phyloP scores from a whole-genome alignment of 2,329 filamentous ascomycete genomes.

The Zopfia rhizophila region DNA sequence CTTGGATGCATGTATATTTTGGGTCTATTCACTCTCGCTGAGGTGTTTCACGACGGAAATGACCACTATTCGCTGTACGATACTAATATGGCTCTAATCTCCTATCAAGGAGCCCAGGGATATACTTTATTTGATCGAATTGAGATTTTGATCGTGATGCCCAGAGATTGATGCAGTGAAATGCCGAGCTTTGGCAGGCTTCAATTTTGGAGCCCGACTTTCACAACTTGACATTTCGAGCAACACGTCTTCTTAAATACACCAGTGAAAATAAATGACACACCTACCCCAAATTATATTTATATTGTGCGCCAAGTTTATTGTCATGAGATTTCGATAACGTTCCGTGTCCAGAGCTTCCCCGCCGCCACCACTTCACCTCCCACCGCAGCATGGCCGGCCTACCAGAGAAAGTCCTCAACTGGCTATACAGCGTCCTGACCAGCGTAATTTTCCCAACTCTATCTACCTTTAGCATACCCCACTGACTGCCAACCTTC shows the following conservation, averaged over 20 bases:
- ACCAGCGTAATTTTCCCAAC: slow-evolving; percentile 56
- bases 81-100: slow-evolving; percentile 25
- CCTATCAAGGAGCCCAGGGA: slow-evolving; percentile 1
- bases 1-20: slow-evolving; percentile 15
- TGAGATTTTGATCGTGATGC: not conserved
- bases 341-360: slow-evolving; percentile 31
- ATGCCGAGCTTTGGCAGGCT: no score
- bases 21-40: slow-evolving; percentile 34
- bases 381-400: slow-evolving; percentile 61
- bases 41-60: slow-evolving; percentile 28
- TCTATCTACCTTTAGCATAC: not conserved
- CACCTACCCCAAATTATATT: no score
- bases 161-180: no score
- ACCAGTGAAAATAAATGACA: no score
- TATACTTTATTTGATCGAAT: not conserved
- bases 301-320: slow-evolving; percentile 37
- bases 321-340: slow-evolving; percentile 20
- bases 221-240: no score
- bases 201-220: no score
- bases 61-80: slow-evolving; percentile 36
- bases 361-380: slow-evolving; percentile 33
- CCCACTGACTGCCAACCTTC: slow-evolving; percentile 2
- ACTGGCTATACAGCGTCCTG: slow-evolving; percentile 94
- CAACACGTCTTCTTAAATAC: no score
- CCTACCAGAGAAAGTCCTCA: slow-evolving; percentile 88